Evolutionary conservation across 1,284 basidiomycete genomes (phyloP), one percentile per base, ranked within the genome.

Genomic region (Microbotryum lychnidis-dioicae): DNA sequence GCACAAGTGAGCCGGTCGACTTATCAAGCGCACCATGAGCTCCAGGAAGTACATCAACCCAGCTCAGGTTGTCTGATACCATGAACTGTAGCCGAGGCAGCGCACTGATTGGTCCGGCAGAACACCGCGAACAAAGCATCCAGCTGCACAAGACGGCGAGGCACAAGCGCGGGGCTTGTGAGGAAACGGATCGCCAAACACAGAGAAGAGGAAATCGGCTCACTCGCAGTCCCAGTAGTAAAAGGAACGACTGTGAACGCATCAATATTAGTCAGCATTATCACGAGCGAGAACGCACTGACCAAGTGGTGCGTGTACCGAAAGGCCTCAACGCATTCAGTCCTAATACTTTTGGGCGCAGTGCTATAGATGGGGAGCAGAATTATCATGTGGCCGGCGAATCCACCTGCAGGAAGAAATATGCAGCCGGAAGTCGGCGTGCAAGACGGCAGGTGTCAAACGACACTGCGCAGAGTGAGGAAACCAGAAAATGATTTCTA

Each of bases 241-340:
- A 61, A 1, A 61, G 37, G 27, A 66, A 48, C 31, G 54, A 54
- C 57, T 63, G 51, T 6, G 20, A 27, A 29, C n/a, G 31, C 27
- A 6, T 27, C 10, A 16, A 8, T 48, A 3, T 16, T 23, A 7
- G 7, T 27, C 5, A 45, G 7, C 16, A 27, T 27, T 27, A 6
- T 27, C 27, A 27, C 14, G 37, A 42, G 14, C 14, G 90, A 91
- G 80, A 91, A 90, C 80, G 90, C 89, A 10, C 89, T 44, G 25
- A 67, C 89, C 51, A 91, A 82, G 71, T 91, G 89, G 69, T 91
- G 89, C 25, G 89, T 91, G 76, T 90, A 91, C 90, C 89, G 92
- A 79, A 93, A 93, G 1, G 83, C 87, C 75, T 93, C 90, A 75
- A 91, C 92, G 77, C 84, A 88, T 76, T 91, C 87, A 64, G 82